phyloP scores from a whole-genome alignment of 352 stramenopile species.

The Phytophthora brassicae region DNA sequence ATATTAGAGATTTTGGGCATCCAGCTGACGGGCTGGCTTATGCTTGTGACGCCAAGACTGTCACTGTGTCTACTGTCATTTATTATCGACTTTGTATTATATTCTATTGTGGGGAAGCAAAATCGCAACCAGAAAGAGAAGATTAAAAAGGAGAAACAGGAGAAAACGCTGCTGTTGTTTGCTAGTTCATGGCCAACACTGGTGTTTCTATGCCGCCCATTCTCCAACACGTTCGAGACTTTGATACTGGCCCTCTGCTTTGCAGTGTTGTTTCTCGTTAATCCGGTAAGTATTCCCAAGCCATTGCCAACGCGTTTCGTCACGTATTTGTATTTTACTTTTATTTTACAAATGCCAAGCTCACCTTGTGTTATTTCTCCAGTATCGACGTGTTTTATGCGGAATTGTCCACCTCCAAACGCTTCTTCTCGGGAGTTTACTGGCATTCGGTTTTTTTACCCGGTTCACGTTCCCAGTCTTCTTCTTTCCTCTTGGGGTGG shows the following conservation, averaged over 20 bases:
- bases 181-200: slow-evolving; percentile 72
- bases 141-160: slow-evolving; percentile 27
- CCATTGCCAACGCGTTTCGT: too few relatives aligned
- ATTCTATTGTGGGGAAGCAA: slow-evolving; percentile 38
- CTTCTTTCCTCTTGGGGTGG: slow-evolving; percentile 71
- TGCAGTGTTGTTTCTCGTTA: slow-evolving; percentile 45
- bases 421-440: slow-evolving; percentile 57
- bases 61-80: slow-evolving; percentile 69
- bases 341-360: background rate
- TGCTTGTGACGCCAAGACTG: slow-evolving; percentile 62
- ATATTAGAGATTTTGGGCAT: slow-evolving; percentile 43
- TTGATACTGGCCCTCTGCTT: slow-evolving; percentile 63
- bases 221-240: slow-evolving; percentile 82
- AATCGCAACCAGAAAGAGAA: slow-evolving; percentile 18
- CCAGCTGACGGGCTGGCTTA: slow-evolving; percentile 35
- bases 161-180: slow-evolving; percentile 45
- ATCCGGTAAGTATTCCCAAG: slow-evolving; percentile 39
- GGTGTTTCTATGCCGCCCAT: slow-evolving; percentile 70
- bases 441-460: slow-evolving; percentile 75
- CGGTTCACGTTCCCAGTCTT: slow-evolving; percentile 85
- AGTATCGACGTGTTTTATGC: slow-evolving; percentile 47
- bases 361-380: background rate
- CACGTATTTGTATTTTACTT: slow-evolving; percentile 7
- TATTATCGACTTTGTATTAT: slow-evolving; percentile 50
- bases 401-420: slow-evolving; percentile 49